Conservation (phyloP, 805 yeast species). For the Kodamaea jinghongensis region DNA sequence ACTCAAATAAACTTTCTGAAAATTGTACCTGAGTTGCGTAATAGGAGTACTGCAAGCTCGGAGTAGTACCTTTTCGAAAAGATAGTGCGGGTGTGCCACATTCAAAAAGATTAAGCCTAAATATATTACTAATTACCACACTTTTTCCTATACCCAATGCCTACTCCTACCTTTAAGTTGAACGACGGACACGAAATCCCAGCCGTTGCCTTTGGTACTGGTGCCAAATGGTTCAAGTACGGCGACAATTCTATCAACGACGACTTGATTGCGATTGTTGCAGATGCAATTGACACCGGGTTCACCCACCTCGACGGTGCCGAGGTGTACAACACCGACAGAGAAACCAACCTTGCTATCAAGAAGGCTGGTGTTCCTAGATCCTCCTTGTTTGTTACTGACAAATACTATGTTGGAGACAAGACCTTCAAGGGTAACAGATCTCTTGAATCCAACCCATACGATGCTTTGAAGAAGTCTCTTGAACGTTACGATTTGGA, state of each 20-base stretch:
- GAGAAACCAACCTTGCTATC: constrained; percentile 54
- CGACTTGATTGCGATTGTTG: constrained; percentile 42
- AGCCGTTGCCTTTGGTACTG: constrained; percentile 45
- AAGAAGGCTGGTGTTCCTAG: constrained; percentile 39
- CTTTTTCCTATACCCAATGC: background rate
- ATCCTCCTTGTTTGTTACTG: constrained; percentile 53
- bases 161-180: constrained; percentile 21
- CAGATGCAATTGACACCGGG: constrained; percentile 48
- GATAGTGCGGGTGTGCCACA: too few species aligned
- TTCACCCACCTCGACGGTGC: constrained; percentile 67
- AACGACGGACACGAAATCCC: constrained; percentile 39
- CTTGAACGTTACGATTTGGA: constrained; percentile 41
- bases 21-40: too few species aligned
- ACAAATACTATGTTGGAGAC: constrained; percentile 45
- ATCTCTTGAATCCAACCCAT: constrained; percentile 28
- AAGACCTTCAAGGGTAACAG: constrained; percentile 4
- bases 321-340: constrained; percentile 57
- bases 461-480: constrained; percentile 36
- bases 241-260: constrained; percentile 24
- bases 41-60: too few species aligned
- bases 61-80: too few species aligned
- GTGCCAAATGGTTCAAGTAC: constrained; percentile 43
- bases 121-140: too few species aligned
- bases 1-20: too few species aligned
- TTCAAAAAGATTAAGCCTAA: too few species aligned